Base-by-base conservation (phyloP, 352 stramenopile genomes). In the Pythium pyrilobum region DNA sequence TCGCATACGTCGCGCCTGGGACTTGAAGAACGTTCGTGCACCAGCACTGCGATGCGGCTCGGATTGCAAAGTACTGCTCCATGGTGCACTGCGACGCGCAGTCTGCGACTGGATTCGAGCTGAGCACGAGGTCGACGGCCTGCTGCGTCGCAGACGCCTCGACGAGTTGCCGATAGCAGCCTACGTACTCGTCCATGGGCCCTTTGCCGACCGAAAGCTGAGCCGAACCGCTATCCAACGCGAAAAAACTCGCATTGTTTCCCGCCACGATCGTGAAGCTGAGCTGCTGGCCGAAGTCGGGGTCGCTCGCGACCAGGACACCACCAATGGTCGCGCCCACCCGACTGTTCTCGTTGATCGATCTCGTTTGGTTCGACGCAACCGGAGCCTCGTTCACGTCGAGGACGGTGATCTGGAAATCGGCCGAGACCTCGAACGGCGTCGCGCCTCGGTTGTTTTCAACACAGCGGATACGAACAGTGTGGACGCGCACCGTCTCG, bases 351-450 rank as follows among this genome's bases (percentile, higher is more conserved):
- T 72, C 64, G 6, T 18, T 45, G 18, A 72, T 44, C 0, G 4
- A 12, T 20, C 59, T 46, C 33, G 27, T 42, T 24, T 72, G 64
- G 23, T 66, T 52, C 1, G 21, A 3, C 10, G 53, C 59, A 4
- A 56, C 18, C 2, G 64, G 64, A 16, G 50, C n/a, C 18, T 72
- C 59, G 34, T 72, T 72, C 0, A 72, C 59, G 29, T 72, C 59
- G 23, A 67, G 3, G 4, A 72, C 46, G 18, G 21, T 56, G 15
- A 72, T 38, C 33, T 29, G 32, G 20, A 69, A 25, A 12, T 58
- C 45, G 7, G 31, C 24, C 13, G 44, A 37, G 3, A 48, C 29
- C n/a, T 59, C 37, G 6, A 49, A 27, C 3, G 48, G 18, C n/a
- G 40, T 25, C 8, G 9, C 15, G 4, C 55, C 36, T 24, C 40